Conservation (phyloP, 2,329 filamentous ascomycete species). For the Arthroderma sp. region DNA sequence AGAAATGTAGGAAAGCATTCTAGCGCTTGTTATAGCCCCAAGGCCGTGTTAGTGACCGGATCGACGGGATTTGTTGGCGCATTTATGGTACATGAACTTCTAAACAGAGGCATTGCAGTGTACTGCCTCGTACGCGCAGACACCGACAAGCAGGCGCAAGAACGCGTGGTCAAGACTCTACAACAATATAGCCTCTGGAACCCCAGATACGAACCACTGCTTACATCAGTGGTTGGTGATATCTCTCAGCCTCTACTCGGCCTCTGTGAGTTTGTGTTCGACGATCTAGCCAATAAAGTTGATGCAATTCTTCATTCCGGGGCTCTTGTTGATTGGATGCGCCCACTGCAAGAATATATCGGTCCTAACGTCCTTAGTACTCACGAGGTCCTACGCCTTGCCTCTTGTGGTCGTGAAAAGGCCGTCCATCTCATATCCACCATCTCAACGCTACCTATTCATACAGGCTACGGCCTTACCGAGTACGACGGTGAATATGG, state of each 20-base stretch:
- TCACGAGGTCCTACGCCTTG: neutral
- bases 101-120: neutral
- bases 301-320: slow-evolving; percentile 2
- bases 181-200: neutral
- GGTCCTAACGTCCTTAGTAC: neutral
- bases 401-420: neutral
- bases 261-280: neutral
- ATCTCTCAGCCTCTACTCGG: neutral
- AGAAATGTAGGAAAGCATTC: neutral
- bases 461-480: slow-evolving; percentile 1
- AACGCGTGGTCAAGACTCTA: neutral
- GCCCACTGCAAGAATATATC: slow-evolving; percentile 2
- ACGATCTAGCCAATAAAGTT: neutral
- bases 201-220: neutral
- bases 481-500: slow-evolving; percentile 1
- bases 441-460: slow-evolving; percentile 1
- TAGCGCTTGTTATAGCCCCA: neutral
- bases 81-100: slow-evolving; percentile 1
- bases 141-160: neutral
- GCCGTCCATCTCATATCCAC: slow-evolving; percentile 1
- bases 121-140: neutral
- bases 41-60: neutral
- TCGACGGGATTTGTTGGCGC: slow-evolving; percentile 1
- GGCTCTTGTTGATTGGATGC: slow-evolving; percentile 2
- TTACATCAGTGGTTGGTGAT: neutral